phyloP scores from a whole-genome alignment of 352 stramenopile genomes.

The Globisporangium cederbergense region DNA sequence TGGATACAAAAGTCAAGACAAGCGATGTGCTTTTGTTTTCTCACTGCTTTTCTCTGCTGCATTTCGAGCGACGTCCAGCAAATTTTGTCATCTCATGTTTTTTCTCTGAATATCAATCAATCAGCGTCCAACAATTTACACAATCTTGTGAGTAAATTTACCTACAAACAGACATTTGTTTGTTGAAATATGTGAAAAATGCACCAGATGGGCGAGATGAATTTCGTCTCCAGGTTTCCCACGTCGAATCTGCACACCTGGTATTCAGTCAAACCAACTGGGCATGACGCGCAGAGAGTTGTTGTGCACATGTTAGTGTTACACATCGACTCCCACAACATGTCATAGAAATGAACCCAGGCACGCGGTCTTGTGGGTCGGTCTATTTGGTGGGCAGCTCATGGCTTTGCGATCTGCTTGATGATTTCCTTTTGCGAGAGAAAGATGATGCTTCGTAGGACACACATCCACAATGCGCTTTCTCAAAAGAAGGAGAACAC shows the following conservation, averaged over 20 bases:
- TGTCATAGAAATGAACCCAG: no score
- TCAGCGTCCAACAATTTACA: not conserved
- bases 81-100: not conserved
- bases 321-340: no score
- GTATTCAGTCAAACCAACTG: not conserved
- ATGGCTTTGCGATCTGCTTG: not conserved
- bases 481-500: not conserved
- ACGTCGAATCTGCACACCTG: not conserved
- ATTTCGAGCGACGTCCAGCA: no score
- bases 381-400: not conserved
- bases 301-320: not conserved
- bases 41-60: not conserved
- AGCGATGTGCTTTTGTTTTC: not conserved
- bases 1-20: not conserved
- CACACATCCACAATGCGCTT: not conserved
- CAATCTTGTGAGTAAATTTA: no score
- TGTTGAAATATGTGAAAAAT: not conserved
- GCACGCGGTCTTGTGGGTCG: no score
- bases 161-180: no score
- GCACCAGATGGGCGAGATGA: not conserved
- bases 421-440: not conserved
- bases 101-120: not conserved
- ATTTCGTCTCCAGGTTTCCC: not conserved
- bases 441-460: slow-evolving; percentile 7
- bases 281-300: not conserved